These are phyloP conservation scores for Psidium friedrichsthalianum DNA, from an alignment of 345 rosid species.

Conservation along the genomic window DNA sequence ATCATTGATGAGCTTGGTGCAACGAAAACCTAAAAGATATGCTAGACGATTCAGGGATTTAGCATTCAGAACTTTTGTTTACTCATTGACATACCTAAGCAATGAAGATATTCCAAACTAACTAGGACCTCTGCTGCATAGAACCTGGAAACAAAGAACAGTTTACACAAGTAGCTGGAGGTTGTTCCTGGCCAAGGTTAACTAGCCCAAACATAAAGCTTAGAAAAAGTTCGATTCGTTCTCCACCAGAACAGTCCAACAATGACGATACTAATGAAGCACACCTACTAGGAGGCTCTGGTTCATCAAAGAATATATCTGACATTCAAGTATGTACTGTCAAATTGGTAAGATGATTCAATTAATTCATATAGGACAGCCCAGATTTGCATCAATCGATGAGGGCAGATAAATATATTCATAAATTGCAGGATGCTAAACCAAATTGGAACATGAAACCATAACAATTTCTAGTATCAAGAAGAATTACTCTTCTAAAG, in stretches of 20 bases:
- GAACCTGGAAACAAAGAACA: constrained; percentile 45
- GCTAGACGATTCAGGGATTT: neutral
- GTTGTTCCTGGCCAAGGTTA: neutral
- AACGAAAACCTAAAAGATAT: neutral
- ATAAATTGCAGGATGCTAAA: too few relatives aligned
- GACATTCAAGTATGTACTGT: neutral
- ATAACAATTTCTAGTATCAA: too few relatives aligned
- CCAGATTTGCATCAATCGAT: neutral
- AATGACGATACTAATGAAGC: too few relatives aligned
- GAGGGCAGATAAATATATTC: neutral
- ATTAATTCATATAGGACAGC: neutral
- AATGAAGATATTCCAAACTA: constrained; percentile 91
- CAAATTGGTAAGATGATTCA: neutral
- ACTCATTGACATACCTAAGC: constrained; percentile 53
- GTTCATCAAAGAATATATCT: neutral
- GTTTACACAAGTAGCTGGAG: neutral
- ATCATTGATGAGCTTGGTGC: neutral
- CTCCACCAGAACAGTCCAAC: too few relatives aligned
- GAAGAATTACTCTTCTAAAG: too few relatives aligned
- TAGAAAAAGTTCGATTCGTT: neutral
- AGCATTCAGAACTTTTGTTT: too few relatives aligned
- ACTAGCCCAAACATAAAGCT: neutral
- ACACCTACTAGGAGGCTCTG: too few relatives aligned
- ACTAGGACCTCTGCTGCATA: constrained; percentile 86
- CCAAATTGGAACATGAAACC: too few relatives aligned